phyloP scores from a whole-genome alignment of 129 eudicot species.

The Centella asiatica region DNA sequence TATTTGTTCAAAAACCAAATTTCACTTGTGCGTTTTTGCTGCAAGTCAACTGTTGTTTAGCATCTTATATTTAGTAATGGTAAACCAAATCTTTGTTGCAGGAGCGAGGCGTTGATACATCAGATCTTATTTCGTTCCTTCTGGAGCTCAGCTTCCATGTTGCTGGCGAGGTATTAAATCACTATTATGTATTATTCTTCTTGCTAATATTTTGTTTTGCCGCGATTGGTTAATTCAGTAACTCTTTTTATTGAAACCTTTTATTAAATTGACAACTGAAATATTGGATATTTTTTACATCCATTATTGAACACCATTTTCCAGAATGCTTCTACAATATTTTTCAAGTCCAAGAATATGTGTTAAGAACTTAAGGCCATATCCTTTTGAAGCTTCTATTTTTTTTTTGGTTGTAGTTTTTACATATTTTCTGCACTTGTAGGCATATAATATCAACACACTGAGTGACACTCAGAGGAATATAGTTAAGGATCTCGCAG shows the following conservation, averaged over 20 bases:
- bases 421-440: constrained; percentile 9
- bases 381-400: not conserved
- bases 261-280: not conserved
- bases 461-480: constrained; percentile 53
- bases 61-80: not conserved
- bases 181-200: not conserved
- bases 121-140: constrained; percentile 83
- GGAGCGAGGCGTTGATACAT: constrained; percentile 68
- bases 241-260: not conserved
- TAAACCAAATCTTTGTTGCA: constrained; percentile 2
- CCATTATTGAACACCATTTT: not conserved
- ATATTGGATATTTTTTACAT: not conserved
- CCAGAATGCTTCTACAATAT: too few species aligned
- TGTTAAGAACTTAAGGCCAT: not conserved
- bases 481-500: constrained; percentile 81
- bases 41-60: not conserved
- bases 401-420: not conserved
- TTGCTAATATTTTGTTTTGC: not conserved
- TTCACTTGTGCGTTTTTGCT: not conserved
- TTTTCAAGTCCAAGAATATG: not conserved
- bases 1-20: not conserved
- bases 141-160: constrained; percentile 95
- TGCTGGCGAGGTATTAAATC: constrained; percentile 69
- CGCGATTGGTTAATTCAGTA: not conserved
- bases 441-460: constrained; percentile 82